phyloP scores from a whole-genome alignment of 257 asterid genomes.

The Echites panduratus region DNA sequence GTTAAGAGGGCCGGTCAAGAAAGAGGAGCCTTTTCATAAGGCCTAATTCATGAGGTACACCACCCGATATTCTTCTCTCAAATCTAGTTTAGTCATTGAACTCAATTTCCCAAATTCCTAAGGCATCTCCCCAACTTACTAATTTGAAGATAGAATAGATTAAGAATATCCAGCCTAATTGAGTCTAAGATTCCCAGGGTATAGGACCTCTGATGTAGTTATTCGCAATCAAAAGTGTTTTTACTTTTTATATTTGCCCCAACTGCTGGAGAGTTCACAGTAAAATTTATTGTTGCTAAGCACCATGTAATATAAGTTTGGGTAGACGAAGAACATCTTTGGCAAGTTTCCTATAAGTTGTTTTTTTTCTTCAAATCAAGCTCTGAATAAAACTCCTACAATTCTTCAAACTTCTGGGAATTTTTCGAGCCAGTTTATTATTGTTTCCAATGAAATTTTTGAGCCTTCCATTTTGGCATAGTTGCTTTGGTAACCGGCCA shows the following conservation, averaged over 20 bases:
- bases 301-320: neutral
- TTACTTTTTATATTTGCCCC: neutral
- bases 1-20: constrained; percentile 22
- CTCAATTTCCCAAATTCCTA: constrained; percentile 16
- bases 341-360: no score
- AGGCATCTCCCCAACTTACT: constrained; percentile 25
- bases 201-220: constrained; percentile 24
- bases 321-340: no score
- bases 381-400: no score
- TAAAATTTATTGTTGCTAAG: neutral
- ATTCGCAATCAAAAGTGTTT: no score
- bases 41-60: constrained; percentile 18
- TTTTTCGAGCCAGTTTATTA: no score
- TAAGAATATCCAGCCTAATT: constrained; percentile 14
- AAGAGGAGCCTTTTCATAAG: constrained; percentile 10
- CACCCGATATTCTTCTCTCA: constrained; percentile 27
- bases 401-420: no score
- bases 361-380: no score
- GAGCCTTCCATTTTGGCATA: no score
- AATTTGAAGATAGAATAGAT: constrained; percentile 35
- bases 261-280: neutral
- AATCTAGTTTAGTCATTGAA: constrained; percentile 11
- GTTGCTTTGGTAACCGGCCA: no score
- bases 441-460: no score
- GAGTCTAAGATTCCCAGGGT: constrained; percentile 16